A percentile compares a stretch with the other conserved stretches of the same genome.
Evolutionary conservation across 2,329 filamentous ascomycete genomes (phyloP).

Genomic region (Phyllosticta citrichinensis): DNA sequence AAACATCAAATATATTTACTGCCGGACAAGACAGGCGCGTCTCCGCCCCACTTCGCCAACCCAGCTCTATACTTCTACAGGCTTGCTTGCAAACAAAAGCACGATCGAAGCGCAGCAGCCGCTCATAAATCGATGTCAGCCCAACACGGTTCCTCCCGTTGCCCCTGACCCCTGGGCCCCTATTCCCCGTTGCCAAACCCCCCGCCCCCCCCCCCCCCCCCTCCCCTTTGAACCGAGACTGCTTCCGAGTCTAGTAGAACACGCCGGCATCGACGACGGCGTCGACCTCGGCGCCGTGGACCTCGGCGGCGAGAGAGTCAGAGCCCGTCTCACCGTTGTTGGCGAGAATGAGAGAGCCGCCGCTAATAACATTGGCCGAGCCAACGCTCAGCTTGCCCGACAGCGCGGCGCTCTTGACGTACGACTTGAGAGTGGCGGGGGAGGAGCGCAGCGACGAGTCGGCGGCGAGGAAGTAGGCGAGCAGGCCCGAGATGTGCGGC

Average conservation of each 20-base stretch:
- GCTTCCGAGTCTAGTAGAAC: not conserved
- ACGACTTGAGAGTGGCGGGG: constrained; percentile 4
- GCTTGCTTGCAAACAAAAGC: too few species aligned
- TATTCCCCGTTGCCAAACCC: not conserved
- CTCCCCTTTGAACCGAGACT: not conserved
- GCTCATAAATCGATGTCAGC: too few species aligned
- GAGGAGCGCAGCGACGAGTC: constrained; percentile 16
- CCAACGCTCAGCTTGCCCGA: constrained; percentile 1
- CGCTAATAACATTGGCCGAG: not conserved
- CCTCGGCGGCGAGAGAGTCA: not conserved
- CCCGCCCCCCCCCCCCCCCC: too few species aligned
- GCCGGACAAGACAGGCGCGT: too few species aligned
- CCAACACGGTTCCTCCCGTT: too few species aligned
- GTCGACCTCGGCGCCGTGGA: not conserved
- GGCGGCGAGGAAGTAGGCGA: constrained; percentile 49
- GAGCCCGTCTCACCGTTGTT: constrained; percentile 5
- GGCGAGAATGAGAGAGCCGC: constrained; percentile 3
- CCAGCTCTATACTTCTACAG: too few species aligned
- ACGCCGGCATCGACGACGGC: constrained; percentile 4
- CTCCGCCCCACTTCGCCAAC: too few species aligned
- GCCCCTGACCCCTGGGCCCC: too few species aligned
- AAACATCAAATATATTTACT: too few species aligned
- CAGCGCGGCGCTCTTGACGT: not conserved
- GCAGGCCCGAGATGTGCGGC: constrained; percentile 55
- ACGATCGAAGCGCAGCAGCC: too few species aligned